Base-by-base conservation (phyloP, 2,329 filamentous ascomycete genomes). In the Myotisia sp. region DNA sequence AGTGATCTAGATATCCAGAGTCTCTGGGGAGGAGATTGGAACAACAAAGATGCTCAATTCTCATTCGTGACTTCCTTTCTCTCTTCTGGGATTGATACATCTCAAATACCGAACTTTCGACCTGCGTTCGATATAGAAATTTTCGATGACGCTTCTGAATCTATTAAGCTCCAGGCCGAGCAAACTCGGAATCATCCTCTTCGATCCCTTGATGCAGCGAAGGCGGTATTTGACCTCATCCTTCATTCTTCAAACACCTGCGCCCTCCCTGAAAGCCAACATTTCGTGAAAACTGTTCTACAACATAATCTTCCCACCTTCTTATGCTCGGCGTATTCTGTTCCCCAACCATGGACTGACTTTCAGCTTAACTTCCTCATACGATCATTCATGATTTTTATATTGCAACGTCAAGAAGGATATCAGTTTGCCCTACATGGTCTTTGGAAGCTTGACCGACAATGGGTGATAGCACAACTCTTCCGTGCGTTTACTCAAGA, bases 11-110 rank as follows among this genome's bases (percentile, higher is more conserved):
- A 94, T 51, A 79, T 98, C 28, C 85, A 94, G 53, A 70, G 69
- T 24, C 64, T 98, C 14, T 95, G 90, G 86, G 86, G 86, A 38
- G 86, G 86, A 5, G 48, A 73, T 41, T 98, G 92, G 87, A 74
- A 78, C 42, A 74, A 92, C 45, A 72, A 79, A 9, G 76, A 92
- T 42, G 83, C 90, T 0, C 87, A 95, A 44, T 64, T 98, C 22
- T 92, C 86, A n/a, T 94, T 95, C 53, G 73, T 95, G 35, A 79
- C 79, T 42, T 85, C 85, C 12, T 94, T 87, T 53, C 68, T 87
- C 14, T 81, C 80, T 3, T 70, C 86, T 37, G 72, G 71, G 8
- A 68, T 93, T 17, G 85, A 95, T 53, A 79, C 83, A 3, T 79
- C 76, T 8, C 80, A 79, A 22, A 90, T 95, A 38, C 87, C 85